Conservation (phyloP, 129 eudicot genomes). For the carrot (Daucus carota) region DH1_v3.0 NC_030385.2:39789001-39789500, state of each 20-base stretch:
- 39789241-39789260: neutral
- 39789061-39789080: neutral
- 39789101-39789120: neutral
- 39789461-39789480: neutral
- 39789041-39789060: neutral
- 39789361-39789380: neutral
- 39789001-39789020: conserved; percentile 60
- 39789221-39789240: neutral
- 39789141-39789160: neutral
- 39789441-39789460: neutral
- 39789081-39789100: neutral
- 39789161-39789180: neutral
- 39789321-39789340: neutral
- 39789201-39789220: neutral
- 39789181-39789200: neutral
- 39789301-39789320: neutral
- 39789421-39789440: neutral
- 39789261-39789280: neutral
- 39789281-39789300: neutral
- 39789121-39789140: neutral
- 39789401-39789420: neutral
- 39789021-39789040: conserved; percentile 5
- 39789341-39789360: neutral
- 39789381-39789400: neutral
- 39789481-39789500: neutral